Evolutionary conservation across 1,284 basidiomycete species (phyloP), one percentile per base, ranked within the genome.

Genomic region (Vanrija sp.): DNA sequence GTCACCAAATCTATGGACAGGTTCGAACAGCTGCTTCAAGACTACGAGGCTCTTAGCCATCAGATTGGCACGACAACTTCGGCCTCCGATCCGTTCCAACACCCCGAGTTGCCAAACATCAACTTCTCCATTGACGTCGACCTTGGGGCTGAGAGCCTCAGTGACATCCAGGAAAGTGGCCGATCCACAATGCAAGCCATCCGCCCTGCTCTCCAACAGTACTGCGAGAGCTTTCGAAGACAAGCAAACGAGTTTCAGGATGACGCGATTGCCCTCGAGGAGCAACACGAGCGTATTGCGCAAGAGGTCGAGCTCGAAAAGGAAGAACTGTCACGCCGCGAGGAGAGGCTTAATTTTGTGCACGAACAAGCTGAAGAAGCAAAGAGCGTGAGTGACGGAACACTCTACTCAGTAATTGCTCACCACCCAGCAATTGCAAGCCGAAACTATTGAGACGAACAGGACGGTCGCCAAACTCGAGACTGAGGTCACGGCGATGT

Each of bases 51-150:
- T 52, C 76, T 88, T 25, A 80, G 88, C 21, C 84, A 86, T 6
- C 80, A 83, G n/a, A 82, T 92, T 45, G 88, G 85, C 29, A 78
- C 90, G 10, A 86, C 72, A 83, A 85, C 2, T 12, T 44, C 61
- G n/a, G 38, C 52, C 19, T 29, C 47, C 12, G 53, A 48, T 14
- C 23, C 25, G 7, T n/a, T 21, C 10, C 34, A 34, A 8, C 43
- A 38, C 8, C 9, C 53, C 1, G 54, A 46, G 7, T 19, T 23
- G 10, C 23, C 23, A 16, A 46, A 28, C 6, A 73, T 87, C 42
- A 85, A 91, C 67, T 84, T 89, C 44, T 83, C 82, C 0, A 76
- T 93, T 58, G 85, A 88, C 57, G 75, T 92, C 34, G 89, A 91
- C 69, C 82, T 86, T 6, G 86, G 87, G 0, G 80, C 83, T 21